phyloP scores from a whole-genome alignment of 352 stramenopile species.

The Globisporangium barbulae region DNA sequence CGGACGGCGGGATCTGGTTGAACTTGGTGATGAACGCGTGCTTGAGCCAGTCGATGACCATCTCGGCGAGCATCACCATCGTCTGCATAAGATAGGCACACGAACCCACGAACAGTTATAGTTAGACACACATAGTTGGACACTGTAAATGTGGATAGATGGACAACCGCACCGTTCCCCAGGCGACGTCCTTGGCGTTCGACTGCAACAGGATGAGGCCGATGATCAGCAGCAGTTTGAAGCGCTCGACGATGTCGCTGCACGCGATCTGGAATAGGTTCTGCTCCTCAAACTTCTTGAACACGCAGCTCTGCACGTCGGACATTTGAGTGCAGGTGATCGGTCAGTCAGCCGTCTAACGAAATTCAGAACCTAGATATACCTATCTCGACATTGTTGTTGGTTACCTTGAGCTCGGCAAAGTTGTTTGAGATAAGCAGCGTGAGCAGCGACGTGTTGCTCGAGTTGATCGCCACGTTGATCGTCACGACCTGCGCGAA shows the following conservation, averaged over 20 bases:
- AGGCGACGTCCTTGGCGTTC: conserved; percentile 63
- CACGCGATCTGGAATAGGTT: conserved; percentile 98
- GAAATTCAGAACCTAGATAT: neutral
- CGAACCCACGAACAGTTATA: neutral
- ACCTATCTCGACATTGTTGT: too few species aligned
- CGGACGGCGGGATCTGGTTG: conserved; percentile 92
- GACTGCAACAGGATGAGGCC: conserved; percentile 93
- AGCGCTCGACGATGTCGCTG: conserved; percentile 96
- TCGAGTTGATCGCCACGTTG: conserved; percentile 96
- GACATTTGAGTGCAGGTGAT: too few species aligned
- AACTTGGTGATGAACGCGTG: conserved; percentile 99
- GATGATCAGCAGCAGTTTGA: conserved; percentile 97
- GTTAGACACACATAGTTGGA: neutral
- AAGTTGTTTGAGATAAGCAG: conserved; percentile 99
- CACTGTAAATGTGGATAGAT: too few species aligned
- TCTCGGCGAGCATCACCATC: conserved; percentile 92
- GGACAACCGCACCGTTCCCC: conserved; percentile 54
- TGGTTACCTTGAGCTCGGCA: conserved; percentile 93
- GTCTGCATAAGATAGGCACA: conserved; percentile 26
- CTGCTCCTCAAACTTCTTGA: conserved; percentile 96
- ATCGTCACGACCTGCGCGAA: conserved; percentile 97
- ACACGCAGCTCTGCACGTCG: conserved; percentile 80
- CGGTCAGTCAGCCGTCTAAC: neutral
- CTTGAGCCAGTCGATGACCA: conserved; percentile 98
- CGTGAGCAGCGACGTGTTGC: conserved; percentile 92